phyloP scores from a whole-genome alignment of 2,329 filamentous ascomycete species.

The Calonectria leucothoes region DNA sequence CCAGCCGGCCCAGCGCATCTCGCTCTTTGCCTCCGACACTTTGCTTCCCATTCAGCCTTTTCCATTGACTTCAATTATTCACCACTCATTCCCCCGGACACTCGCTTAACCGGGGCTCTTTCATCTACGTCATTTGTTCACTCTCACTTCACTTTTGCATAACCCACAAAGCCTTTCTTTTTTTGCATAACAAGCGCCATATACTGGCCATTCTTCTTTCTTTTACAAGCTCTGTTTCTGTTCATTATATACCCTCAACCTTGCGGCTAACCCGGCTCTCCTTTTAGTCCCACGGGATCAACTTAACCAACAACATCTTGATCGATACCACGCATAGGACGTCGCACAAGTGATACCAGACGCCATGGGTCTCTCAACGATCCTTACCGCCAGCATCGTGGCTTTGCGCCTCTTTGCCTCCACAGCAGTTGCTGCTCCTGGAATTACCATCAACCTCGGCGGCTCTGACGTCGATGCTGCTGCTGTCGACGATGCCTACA shows the following conservation, averaged over 20 bases:
- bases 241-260: neutral
- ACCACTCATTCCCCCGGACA: neutral
- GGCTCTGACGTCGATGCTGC: slow-evolving; percentile 25
- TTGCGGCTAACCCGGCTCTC: neutral
- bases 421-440: slow-evolving; percentile 47
- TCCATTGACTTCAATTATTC: slow-evolving; percentile 18
- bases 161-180: neutral
- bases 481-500: neutral
- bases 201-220: neutral
- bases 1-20: slow-evolving; percentile 7
- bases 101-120: neutral
- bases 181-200: neutral
- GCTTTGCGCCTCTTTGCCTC: slow-evolving; percentile 56
- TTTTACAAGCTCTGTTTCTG: neutral
- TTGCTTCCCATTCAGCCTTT: neutral
- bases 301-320: slow-evolving; percentile 25
- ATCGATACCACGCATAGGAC: slow-evolving; percentile 23
- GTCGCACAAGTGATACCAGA: slow-evolving; percentile 49
- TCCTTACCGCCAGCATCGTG: slow-evolving; percentile 56
- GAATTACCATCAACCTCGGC: slow-evolving; percentile 15
- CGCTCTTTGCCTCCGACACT: slow-evolving; percentile 3
- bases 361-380: slow-evolving; percentile 60
- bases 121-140: neutral
- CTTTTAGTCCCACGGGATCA: slow-evolving; percentile 22
- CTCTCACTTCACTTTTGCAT: neutral